Percentiles rank a stretch among this genome's conserved stretches.
Evolutionary conservation across 2,329 filamentous ascomycete species (phyloP).

Genomic region (Fusarium illudens): DNA sequence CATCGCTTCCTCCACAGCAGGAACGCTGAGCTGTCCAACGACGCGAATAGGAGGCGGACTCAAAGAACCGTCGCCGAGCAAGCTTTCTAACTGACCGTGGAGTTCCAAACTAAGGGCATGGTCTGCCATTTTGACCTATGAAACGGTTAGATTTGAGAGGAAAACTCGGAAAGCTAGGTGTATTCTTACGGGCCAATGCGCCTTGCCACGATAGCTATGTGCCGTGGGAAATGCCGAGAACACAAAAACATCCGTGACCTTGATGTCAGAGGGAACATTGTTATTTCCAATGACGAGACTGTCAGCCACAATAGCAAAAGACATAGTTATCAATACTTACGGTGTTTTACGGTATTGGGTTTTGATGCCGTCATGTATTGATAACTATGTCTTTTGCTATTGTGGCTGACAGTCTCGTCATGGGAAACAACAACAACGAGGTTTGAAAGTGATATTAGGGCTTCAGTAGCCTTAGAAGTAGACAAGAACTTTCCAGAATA

Average conservation of each 20-base stretch:
- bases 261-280: conserved; percentile 43
- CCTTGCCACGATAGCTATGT: conserved; percentile 46
- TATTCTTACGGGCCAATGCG: conserved; percentile 51
- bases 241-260: conserved; percentile 54
- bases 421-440: too few species aligned
- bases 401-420: too few species aligned
- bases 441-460: too few species aligned
- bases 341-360: too few species aligned
- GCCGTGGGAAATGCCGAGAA: conserved; percentile 54
- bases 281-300: too few species aligned
- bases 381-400: too few species aligned
- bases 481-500: too few species aligned
- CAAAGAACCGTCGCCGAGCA: not conserved
- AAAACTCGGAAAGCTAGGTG: too few species aligned
- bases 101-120: conserved; percentile 17
- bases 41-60: not conserved
- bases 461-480: too few species aligned
- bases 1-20: conserved; percentile 7
- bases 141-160: not conserved
- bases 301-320: too few species aligned
- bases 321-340: too few species aligned
- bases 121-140: conserved; percentile 21
- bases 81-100: not conserved
- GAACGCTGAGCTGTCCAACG: conserved; percentile 7
- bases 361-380: too few species aligned